Conservation (phyloP, 2,329 filamentous ascomycete genomes). For the Clonostachys solani region DNA sequence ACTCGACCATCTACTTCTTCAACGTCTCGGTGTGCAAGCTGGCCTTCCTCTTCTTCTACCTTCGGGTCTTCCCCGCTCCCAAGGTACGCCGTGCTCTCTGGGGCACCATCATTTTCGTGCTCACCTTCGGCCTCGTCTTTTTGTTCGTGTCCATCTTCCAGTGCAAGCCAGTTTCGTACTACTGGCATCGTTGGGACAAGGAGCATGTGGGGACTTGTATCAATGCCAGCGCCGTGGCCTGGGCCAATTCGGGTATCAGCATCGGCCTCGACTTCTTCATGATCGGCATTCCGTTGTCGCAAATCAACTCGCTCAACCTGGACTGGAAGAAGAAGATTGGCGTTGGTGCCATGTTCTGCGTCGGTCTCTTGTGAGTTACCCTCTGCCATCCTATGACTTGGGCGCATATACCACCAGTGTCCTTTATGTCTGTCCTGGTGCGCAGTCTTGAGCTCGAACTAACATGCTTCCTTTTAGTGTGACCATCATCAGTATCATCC, state of each 20-base stretch:
- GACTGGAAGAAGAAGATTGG: slow-evolving; percentile 43
- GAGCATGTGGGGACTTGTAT: slow-evolving; percentile 41
- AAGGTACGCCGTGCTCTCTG: slow-evolving; percentile 33
- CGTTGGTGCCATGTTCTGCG: slow-evolving; percentile 44
- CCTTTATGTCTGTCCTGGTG: accelerated
- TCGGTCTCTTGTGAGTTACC: slow-evolving; percentile 39
- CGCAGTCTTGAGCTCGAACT: neutral
- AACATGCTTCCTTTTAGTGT: slow-evolving; percentile 13
- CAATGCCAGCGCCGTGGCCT: slow-evolving; percentile 41
- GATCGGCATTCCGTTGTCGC: slow-evolving; percentile 42
- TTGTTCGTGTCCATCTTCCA: slow-evolving; percentile 40
- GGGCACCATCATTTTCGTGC: slow-evolving; percentile 32
- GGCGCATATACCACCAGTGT: slow-evolving; percentile 1
- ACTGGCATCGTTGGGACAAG: slow-evolving; percentile 50
- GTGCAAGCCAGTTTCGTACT: slow-evolving; percentile 44
- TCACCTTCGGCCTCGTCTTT: slow-evolving; percentile 33
- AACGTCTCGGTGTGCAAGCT: slow-evolving; percentile 42
- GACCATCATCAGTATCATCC: slow-evolving; percentile 30
- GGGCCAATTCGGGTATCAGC: slow-evolving; percentile 46
- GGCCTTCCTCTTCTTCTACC: slow-evolving; percentile 49
- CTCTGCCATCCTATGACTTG: neutral
- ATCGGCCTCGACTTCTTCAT: slow-evolving; percentile 49
- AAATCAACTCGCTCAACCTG: slow-evolving; percentile 34
- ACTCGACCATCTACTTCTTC: slow-evolving; percentile 39
- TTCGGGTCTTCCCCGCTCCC: slow-evolving; percentile 43